Base-by-base conservation (phyloP, 116 monocot species). In the Dioscorea cayenensis region DNA sequence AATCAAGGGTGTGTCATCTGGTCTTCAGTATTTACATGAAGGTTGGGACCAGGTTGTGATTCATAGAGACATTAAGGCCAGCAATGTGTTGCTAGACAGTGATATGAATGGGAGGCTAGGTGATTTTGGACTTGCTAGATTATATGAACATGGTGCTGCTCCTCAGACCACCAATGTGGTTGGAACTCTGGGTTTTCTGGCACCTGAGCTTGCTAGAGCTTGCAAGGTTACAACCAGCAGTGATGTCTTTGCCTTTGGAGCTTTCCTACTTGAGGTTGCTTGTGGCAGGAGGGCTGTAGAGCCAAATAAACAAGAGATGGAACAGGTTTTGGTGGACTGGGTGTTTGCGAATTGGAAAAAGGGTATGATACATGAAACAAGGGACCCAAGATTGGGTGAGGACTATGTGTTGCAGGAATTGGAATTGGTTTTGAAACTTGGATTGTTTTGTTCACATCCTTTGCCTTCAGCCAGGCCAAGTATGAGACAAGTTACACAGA, bases 51-150 rank as follows among this genome's bases (percentile, higher is more conserved):
- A 85, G 21, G 80, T 89, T 7, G 85, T 89, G 29, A 70, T 89
- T 48, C 89, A 89, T 63, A 61, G 89, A n/a, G 89, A 89, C 71
- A 71, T 89, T 32, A 89, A 89, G 58, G 85, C 89, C 5, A 85
- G 89, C 77, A 89, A 89, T 70, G 80, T 85, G 6, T 65, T 89
- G 66, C 71, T 89, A 27, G 89, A 89, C 71, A 55, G 55, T 23
- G 73, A 74, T 37, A 73, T 82, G 74, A 77, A 77, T 27, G 82
- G 73, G 14, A 59, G 71, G 59, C 68, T 85, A 25, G 89, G 89
- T 22, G 89, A 89, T 65, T 89, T 89, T 49, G 89, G 83, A 35
- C 76, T 82, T 51, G 82, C 82, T 5, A 73, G 69, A 51, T 60
- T 82, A 2, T 75, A 82, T 71, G 74, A 78, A 38, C 82, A 75